Evolutionary conservation across 2,329 filamentous ascomycete species (phyloP).

Genomic region (Trichoderma atroviride): DNA sequence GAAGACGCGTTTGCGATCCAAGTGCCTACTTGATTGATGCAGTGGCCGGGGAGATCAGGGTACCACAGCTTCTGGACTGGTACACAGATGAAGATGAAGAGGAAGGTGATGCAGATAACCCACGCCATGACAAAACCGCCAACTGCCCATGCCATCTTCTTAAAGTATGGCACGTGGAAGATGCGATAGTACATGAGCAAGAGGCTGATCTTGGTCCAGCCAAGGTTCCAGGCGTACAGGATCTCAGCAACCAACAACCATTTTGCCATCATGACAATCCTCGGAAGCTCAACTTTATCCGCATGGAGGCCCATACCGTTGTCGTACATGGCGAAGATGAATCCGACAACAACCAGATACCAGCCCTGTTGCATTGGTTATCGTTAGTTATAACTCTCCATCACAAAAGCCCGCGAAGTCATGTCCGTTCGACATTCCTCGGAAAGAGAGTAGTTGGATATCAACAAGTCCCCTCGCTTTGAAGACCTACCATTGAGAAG

Average conservation of each 20-base stretch:
- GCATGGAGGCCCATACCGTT: constrained; percentile 53
- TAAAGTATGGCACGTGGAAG: constrained; percentile 49
- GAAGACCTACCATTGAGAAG: constrained; percentile 47
- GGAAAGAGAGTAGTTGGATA: not conserved
- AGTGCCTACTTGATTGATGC: constrained; percentile 53
- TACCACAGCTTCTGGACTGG: constrained; percentile 55
- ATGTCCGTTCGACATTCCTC: not conserved
- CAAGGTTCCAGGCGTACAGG: constrained; percentile 52
- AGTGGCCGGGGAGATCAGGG: constrained; percentile 47
- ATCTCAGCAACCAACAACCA: constrained; percentile 52
- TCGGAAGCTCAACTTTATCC: constrained; percentile 38
- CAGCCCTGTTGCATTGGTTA: constrained; percentile 37
- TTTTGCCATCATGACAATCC: constrained; percentile 51
- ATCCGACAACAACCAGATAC: constrained; percentile 47
- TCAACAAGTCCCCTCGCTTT: not conserved
- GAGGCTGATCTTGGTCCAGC: constrained; percentile 54
- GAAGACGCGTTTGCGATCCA: constrained; percentile 55
- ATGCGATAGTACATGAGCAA: constrained; percentile 58
- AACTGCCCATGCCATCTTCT: constrained; percentile 45
- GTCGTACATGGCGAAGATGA: constrained; percentile 52
- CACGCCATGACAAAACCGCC: constrained; percentile 50
- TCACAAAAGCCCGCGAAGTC: not conserved
- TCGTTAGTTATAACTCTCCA: not conserved
- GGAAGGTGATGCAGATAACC: constrained; percentile 51
- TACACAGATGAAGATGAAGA: constrained; percentile 56